Evolutionary conservation across 352 stramenopile species (phyloP).

Genomic region (Pythium brachiatum): DNA sequence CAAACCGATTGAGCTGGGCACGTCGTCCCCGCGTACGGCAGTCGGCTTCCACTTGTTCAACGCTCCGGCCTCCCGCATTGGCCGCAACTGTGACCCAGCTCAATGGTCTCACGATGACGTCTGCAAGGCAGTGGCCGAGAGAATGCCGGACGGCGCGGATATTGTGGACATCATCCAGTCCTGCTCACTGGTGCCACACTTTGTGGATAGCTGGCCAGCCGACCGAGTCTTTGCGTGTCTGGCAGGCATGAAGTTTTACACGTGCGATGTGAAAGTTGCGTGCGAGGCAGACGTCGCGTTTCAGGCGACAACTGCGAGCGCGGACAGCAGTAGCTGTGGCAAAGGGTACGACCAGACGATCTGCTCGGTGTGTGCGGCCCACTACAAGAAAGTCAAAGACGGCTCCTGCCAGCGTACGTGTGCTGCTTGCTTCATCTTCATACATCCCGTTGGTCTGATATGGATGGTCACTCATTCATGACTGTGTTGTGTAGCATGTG

Average conservation of each 20-base stretch:
- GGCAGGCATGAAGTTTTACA: conserved; percentile 54
- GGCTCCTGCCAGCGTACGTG: conserved; percentile 59
- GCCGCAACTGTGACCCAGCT: conserved; percentile 29
- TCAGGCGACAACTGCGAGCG: conserved; percentile 18
- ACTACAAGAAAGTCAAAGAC: conserved; percentile 55
- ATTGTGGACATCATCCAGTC: conserved; percentile 40
- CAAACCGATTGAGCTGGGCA: conserved; percentile 41
- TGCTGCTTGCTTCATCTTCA: too few relatives aligned
- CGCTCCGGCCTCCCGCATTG: conserved; percentile 40
- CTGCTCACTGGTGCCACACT: conserved; percentile 34
- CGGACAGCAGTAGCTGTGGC: conserved; percentile 37
- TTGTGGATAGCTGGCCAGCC: conserved; percentile 54
- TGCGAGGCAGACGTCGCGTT: conserved; percentile 54
- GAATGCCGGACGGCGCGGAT: conserved; percentile 9
- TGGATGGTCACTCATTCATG: not conserved
- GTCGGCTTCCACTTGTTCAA: conserved; percentile 59
- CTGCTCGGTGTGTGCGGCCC: conserved; percentile 58
- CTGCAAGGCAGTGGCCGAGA: conserved; percentile 34
- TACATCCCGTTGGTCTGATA: not conserved
- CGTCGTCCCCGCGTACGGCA: conserved; percentile 47
- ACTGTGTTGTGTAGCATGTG: conserved; percentile 36
- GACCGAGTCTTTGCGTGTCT: conserved; percentile 63
- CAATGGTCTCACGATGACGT: conserved; percentile 49
- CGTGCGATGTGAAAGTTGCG: conserved; percentile 52
- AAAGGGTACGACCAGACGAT: conserved; percentile 56